These are phyloP conservation scores for Citrus mangshanensis DNA, from an alignment of 345 rosid genomes.

Conservation along the genomic window DNA sequence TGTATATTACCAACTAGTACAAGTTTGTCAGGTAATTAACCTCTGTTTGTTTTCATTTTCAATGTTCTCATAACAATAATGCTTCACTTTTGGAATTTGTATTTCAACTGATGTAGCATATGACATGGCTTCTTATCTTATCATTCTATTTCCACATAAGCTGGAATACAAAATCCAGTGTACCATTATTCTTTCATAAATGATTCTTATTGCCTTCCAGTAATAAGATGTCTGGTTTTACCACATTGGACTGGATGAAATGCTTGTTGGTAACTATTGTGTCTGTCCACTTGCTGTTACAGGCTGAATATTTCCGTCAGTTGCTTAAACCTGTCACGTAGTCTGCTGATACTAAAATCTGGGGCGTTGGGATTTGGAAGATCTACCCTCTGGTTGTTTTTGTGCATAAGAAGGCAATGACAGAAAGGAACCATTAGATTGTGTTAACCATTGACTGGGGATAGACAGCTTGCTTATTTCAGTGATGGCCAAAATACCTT, in stretches of 20 bases:
- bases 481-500: conserved; percentile 31
- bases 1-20: conserved; percentile 67
- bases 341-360: conserved; percentile 34
- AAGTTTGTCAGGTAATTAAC: conserved; percentile 80
- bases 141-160: neutral
- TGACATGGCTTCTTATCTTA: neutral
- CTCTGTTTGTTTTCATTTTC: neutral
- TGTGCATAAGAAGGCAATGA: conserved; percentile 30
- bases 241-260: neutral
- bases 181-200: neutral
- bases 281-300: conserved; percentile 26
- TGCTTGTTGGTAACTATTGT: neutral
- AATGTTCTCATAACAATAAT: neutral
- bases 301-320: conserved; percentile 97
- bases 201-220: neutral
- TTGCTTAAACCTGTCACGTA: conserved; percentile 98
- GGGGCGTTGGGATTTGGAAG: conserved; percentile 37
- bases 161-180: neutral
- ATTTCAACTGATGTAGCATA: neutral
- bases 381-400: conserved; percentile 36
- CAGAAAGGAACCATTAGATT: conserved; percentile 26
- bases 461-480: conserved; percentile 28
- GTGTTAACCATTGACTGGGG: conserved; percentile 26
- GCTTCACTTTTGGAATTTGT: neutral
- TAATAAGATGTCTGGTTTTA: neutral